A percentile compares a stretch with the other conserved stretches of the same genome.
Conservation (phyloP, 495 filamentous ascomycete genomes). For the Viridothelium virens region DNA sequence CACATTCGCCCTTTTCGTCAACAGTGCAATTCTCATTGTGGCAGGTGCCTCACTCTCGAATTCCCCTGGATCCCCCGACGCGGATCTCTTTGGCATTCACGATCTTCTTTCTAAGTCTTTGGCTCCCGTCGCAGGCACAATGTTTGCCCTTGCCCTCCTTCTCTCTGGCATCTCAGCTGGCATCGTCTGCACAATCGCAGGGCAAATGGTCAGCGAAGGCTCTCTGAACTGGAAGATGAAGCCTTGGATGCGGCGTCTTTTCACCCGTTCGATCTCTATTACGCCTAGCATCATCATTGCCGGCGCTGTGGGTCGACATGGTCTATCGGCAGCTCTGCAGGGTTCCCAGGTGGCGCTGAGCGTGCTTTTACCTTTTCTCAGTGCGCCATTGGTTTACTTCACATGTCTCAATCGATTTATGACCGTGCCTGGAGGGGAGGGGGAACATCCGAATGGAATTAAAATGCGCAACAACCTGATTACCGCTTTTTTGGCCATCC, state of each 20-base stretch:
- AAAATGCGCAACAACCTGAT: conserved; percentile 36
- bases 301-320: conserved; percentile 62
- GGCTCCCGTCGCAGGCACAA: conserved; percentile 61
- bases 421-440: conserved; percentile 46
- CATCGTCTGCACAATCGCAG: conserved; percentile 76
- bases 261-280: conserved; percentile 68
- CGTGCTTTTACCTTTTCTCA: conserved; percentile 72
- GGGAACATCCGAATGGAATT: conserved; percentile 15
- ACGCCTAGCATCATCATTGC: conserved; percentile 77
- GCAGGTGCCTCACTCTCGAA: conserved; percentile 69
- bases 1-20: conserved; percentile 87
- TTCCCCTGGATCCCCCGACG: conserved; percentile 48
- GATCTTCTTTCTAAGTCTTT: conserved; percentile 61
- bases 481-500: conserved; percentile 28
- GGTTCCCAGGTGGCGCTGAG: conserved; percentile 74
- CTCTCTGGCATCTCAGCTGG: conserved; percentile 71
- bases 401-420: conserved; percentile 76
- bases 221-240: conserved; percentile 61
- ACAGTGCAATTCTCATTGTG: conserved; percentile 82
- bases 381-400: conserved; percentile 78
- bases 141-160: conserved; percentile 71
- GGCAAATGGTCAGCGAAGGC: conserved; percentile 76
- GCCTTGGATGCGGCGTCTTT: conserved; percentile 64
- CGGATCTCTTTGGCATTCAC: conserved; percentile 78
- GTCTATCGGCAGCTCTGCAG: conserved; percentile 65